Evolutionary conservation across 208 protist genomes (phyloP).

Genomic region (Naegleria lovaniensis): DNA sequence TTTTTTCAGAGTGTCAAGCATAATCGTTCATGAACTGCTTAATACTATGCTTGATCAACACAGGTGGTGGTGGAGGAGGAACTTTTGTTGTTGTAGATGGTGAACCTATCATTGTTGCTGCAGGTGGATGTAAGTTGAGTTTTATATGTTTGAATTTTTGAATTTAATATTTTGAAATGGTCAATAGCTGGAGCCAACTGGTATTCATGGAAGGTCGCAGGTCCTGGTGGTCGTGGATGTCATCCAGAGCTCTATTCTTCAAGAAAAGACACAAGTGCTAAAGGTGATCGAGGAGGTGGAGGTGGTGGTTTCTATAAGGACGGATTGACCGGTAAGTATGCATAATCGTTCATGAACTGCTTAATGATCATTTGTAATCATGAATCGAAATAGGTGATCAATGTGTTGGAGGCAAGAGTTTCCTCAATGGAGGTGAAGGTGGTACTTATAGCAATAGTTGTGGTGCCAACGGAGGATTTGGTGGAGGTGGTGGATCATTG

Average conservation of each 20-base stretch:
- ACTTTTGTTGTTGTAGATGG: neutral
- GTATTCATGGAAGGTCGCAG: neutral
- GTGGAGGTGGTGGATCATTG: neutral
- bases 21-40: too few relatives aligned
- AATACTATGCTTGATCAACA: too few relatives aligned
- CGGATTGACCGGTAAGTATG: neutral
- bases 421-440: neutral
- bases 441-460: neutral
- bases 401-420: neutral
- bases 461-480: neutral
- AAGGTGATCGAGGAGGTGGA: neutral
- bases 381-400: too few relatives aligned
- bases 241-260: neutral
- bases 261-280: neutral
- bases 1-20: too few relatives aligned
- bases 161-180: too few relatives aligned
- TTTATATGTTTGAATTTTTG: too few relatives aligned
- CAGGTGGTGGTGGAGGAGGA: neutral
- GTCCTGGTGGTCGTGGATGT: neutral
- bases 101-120: neutral
- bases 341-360: too few relatives aligned
- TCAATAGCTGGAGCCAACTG: neutral
- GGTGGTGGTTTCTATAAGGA: neutral
- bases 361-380: too few relatives aligned
- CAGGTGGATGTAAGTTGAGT: neutral